phyloP scores from a whole-genome alignment of 306 rosid genomes.

The Dryas alaskensis region DNA sequence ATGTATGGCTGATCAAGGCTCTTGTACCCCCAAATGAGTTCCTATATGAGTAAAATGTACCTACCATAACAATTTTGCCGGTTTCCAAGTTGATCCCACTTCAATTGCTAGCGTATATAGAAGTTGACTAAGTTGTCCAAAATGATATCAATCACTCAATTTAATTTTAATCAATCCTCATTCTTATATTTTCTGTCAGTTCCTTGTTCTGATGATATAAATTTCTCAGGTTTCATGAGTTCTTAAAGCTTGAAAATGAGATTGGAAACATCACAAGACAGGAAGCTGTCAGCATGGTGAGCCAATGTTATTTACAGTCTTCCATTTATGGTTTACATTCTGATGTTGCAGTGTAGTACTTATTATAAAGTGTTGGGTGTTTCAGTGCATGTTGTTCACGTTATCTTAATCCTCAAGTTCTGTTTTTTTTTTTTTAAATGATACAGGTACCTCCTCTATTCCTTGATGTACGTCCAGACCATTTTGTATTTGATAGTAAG shows the following conservation, averaged over 20 bases:
- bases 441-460: constrained; percentile 96
- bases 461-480: constrained; percentile 79
- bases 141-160: constrained; percentile 9
- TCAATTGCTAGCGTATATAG: constrained; percentile 3
- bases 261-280: constrained; percentile 98
- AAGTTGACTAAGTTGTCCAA: constrained; percentile 17
- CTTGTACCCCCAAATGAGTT: neutral
- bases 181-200: constrained; percentile 10
- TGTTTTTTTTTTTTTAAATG: constrained; percentile 22
- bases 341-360: constrained; percentile 12
- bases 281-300: constrained; percentile 99
- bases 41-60: neutral
- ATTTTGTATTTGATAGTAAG: constrained; percentile 95
- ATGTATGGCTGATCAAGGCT: constrained; percentile 1
- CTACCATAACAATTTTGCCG: neutral
- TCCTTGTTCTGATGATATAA: constrained; percentile 11
- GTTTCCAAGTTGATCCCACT: constrained; percentile 19
- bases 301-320: constrained; percentile 32
- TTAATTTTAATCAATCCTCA: constrained; percentile 3
- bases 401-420: constrained; percentile 2
- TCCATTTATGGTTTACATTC: constrained; percentile 15
- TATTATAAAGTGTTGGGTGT: neutral
- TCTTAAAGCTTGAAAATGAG: constrained; percentile 96
- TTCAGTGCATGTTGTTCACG: constrained; percentile 19
- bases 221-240: constrained; percentile 83